Base-by-base conservation (phyloP, 768 basidiomycete genomes). In the Tricholoma furcatifolium region DNA sequence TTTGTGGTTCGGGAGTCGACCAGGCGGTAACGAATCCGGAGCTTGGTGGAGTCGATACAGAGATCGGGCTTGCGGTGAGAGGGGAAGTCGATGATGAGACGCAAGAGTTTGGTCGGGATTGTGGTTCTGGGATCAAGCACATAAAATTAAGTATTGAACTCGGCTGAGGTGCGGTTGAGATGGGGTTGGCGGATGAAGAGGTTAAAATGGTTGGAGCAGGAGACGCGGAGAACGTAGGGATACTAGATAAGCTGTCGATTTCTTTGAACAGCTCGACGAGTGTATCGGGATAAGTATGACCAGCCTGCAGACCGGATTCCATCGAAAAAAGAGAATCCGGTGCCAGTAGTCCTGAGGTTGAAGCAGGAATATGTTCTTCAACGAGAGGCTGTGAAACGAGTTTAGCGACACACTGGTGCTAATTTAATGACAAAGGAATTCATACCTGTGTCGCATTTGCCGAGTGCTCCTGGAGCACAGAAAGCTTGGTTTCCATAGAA, bases 401-500 rank as follows among this genome's bases (percentile, higher is more conserved):
- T 27, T 27, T 27, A 27, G 27, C 27, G 27, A 18, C 57, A 24
- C 20, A 38, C 15, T 34, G 12, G 31, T n/a, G 18, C n/a, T 32
- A 43, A 7, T 20, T 30, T 1, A n/a, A 38, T 24, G 1, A 11
- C 2, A 20, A 15, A 10, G 20, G 17, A 21, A 40, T 18, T 35
- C 53, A 41, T 23, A 45, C 60, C 44, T 47, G 41, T 40, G 45
- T 38, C 0, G 23, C 31, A 43, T 36, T 53, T 14, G 49, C 34
- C 17, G 9, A 23, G 11, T 59, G 45, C 17, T 61, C 60, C 24
- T 53, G 36, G 5, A 59, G 30, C 11, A 61, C 57, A 36, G 55
- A 34, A 24, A 55, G 31, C 43, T 63, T 59, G n/a, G 34, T 18
- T 15, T 59, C 62, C 53, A 52, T 49, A n/a, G 55, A 57, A 24